Base-by-base conservation (phyloP, 2,329 filamentous ascomycete species). In the Colletotrichum eremochloae region DNA sequence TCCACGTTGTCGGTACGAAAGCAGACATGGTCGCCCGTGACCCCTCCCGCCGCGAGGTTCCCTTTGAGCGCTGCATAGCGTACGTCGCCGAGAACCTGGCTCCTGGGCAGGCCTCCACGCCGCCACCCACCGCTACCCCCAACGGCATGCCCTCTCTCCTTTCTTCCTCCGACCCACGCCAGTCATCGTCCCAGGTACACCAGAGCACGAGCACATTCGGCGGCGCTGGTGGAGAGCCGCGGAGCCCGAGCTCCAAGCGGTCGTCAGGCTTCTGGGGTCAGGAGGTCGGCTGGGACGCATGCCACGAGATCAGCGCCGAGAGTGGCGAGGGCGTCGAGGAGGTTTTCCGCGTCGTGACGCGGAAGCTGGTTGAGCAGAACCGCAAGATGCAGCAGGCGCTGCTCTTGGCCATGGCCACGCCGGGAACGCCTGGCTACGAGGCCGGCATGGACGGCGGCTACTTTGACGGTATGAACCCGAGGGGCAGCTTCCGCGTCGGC, bases 1-100 rank as follows among this genome's bases (percentile, higher is more conserved):
- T 98, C 6, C 95, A 98, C 80, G 93, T 98, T n/a, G 95, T 98
- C 11, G 96, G 96, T 75, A 98, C 94, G 14, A 97, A 97, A 81
- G 92, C 93, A 73, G 96, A 99, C 82, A 91, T 98, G 56, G 95
- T 98, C 63, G 92, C 95, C 52, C 88, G 92, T 76, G 94, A 98
- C 74, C 95, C 96, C 6, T 87, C 88, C 7, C 86, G 87, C 74
- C 91, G 96, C 67, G 91, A 95, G 79, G 94, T 99, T 7, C 94
- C 95, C 29, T 98, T 98, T 80, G 96, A 99, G 82, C 90, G 94
- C 75, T 98, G 95, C 80, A 97, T 98, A 78, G 94, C 94, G 60
- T 99, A 98, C 82, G 94, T 98, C 50, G 95, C 95, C 36, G 95
- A 98, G 82, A 94, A 97, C 80, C 88, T 97, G 2, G 93, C 93